Conservation (phyloP, 352 stramenopile genomes). For the Saprolegnia diclina region DNA sequence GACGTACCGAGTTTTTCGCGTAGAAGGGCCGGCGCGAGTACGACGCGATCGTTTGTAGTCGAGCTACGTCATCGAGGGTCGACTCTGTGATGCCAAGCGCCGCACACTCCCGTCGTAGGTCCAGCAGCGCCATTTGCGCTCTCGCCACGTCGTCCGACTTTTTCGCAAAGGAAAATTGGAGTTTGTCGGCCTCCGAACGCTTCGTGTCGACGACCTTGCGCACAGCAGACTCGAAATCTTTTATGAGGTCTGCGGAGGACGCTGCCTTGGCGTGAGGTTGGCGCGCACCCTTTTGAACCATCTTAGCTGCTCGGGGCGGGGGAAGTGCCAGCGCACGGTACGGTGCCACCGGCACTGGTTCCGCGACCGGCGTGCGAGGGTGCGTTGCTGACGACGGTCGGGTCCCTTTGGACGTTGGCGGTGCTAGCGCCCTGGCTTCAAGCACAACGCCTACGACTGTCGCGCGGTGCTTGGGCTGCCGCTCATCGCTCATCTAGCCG, state of each 20-base stretch:
- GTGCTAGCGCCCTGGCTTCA: background rate
- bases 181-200: constrained; percentile 63
- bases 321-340: no score
- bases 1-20: constrained; percentile 55
- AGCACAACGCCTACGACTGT: background rate
- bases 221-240: constrained; percentile 66
- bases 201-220: constrained; percentile 77
- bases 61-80: constrained; percentile 33
- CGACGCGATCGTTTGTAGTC: constrained; percentile 61
- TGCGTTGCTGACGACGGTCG: background rate
- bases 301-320: background rate
- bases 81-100: constrained; percentile 38
- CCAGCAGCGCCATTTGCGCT: constrained; percentile 56
- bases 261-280: constrained; percentile 23
- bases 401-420: no score
- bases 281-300: constrained; percentile 11
- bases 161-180: constrained; percentile 57
- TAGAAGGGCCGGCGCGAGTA: constrained; percentile 75
- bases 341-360: no score
- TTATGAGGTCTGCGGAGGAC: constrained; percentile 73
- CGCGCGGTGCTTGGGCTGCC: background rate
- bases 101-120: constrained; percentile 70
- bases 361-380: no score
- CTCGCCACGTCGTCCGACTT: constrained; percentile 62
- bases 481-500: background rate